Evolutionary conservation across 148 eudicot species (phyloP).

Genomic region (Rhododendron ferrugineum): DNA sequence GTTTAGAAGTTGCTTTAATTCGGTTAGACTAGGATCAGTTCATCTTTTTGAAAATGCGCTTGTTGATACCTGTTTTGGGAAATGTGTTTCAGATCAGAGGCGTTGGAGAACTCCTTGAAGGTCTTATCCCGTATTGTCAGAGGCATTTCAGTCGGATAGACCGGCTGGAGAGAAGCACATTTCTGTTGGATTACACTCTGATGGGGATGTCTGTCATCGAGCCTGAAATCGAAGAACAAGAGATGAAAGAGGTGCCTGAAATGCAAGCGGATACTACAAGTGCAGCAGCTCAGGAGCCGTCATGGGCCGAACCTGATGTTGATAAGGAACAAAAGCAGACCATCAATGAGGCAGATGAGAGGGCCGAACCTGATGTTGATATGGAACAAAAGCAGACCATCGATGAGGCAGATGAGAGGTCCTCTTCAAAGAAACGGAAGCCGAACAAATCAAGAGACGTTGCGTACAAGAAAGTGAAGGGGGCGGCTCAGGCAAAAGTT

Average conservation of each 20-base stretch:
- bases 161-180: slow-evolving; percentile 84
- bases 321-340: slow-evolving; percentile 13
- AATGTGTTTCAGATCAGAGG: slow-evolving; percentile 57
- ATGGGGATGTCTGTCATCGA: slow-evolving; percentile 90
- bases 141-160: slow-evolving; percentile 92
- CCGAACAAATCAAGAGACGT: slow-evolving; percentile 36
- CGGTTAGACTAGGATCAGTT: neutral
- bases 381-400: slow-evolving; percentile 11
- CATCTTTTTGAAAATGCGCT: neutral
- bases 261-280: neutral
- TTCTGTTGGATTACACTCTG: slow-evolving; percentile 74
- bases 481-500: slow-evolving; percentile 22
- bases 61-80: neutral
- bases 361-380: slow-evolving; percentile 5
- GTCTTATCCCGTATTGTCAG: slow-evolving; percentile 83
- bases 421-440: slow-evolving; percentile 57
- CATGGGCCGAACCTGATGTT: slow-evolving; percentile 4
- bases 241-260: slow-evolving; percentile 1
- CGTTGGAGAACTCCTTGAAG: slow-evolving; percentile 85
- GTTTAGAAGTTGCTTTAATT: neutral
- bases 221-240: slow-evolving; percentile 38
- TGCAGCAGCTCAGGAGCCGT: slow-evolving; percentile 15
- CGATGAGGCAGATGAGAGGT: slow-evolving; percentile 22
- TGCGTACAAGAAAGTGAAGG: slow-evolving; percentile 43
- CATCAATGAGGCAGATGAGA: too few species aligned